These are phyloP conservation scores for Penicillium olsonii DNA, from an alignment of 2,329 filamentous ascomycete species.

Conservation along the genomic window DNA sequence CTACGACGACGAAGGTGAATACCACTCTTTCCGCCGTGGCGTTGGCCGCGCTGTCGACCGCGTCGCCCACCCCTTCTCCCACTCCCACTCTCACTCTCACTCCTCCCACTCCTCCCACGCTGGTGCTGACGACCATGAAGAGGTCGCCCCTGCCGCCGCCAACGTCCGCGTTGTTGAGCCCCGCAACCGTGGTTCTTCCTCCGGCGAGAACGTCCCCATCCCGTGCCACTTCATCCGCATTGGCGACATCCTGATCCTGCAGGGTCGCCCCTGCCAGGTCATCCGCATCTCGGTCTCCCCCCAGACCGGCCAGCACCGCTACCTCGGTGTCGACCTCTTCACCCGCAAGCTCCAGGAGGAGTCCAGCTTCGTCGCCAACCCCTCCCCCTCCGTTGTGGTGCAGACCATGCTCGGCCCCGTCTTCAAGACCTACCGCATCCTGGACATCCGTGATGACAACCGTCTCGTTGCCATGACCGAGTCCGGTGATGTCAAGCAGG, in stretches of 20 bases:
- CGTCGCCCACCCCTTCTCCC: conserved; percentile 60
- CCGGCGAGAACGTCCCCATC: conserved; percentile 89
- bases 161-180: conserved; percentile 54
- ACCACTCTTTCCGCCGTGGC: conserved; percentile 73
- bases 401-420: conserved; percentile 99
- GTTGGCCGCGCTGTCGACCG: conserved; percentile 67
- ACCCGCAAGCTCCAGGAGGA: conserved; percentile 99
- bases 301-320: conserved; percentile 98
- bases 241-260: conserved; percentile 96
- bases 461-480: conserved; percentile 95
- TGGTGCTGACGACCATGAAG: conserved; percentile 48
- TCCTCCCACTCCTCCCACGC: conserved; percentile 51
- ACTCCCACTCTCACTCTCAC: conserved; percentile 54
- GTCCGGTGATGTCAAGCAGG: conserved; percentile 97
- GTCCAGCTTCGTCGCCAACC: conserved; percentile 96
- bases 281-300: conserved; percentile 98
- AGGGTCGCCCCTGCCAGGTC: conserved; percentile 98
- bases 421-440: conserved; percentile 99
- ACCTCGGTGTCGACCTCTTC: conserved; percentile 99
- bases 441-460: conserved; percentile 87
- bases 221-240: conserved; percentile 99
- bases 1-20: conserved; percentile 77
- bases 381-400: conserved; percentile 91
- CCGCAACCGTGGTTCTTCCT: conserved; percentile 45
- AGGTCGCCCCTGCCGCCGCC: conserved; percentile 49